phyloP scores from a whole-genome alignment of 371 early-diverging fungal species.

The Zychaea mexicana region DNA sequence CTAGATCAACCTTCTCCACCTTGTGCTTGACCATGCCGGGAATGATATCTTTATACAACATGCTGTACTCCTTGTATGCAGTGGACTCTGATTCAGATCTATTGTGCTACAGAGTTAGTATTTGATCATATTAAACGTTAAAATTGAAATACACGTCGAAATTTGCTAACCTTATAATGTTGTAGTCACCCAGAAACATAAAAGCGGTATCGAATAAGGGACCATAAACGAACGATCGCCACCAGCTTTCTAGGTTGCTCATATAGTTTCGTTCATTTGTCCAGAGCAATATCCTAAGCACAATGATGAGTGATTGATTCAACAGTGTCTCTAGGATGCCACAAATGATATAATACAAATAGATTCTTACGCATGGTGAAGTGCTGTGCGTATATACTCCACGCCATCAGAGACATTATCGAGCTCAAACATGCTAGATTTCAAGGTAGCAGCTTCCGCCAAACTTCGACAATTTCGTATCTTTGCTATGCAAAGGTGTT shows the following conservation, averaged over 20 bases:
- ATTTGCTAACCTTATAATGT: background rate
- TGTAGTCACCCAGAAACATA: background rate
- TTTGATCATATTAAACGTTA: background rate
- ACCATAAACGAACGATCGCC: background rate
- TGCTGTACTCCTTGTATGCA: background rate
- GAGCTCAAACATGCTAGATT: too few relatives aligned
- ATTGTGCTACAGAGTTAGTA: too few relatives aligned
- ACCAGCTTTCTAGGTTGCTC: background rate
- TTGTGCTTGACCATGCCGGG: background rate
- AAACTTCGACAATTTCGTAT: too few relatives aligned
- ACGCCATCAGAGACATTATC: too few relatives aligned
- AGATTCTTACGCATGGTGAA: too few relatives aligned
- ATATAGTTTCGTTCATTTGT: background rate
- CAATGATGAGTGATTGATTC: too few relatives aligned
- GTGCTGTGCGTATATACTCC: too few relatives aligned
- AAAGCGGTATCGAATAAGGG: background rate
- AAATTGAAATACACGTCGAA: background rate
- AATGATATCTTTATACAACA: background rate
- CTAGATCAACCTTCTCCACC: background rate
- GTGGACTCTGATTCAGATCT: background rate
- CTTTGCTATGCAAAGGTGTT: too few relatives aligned
- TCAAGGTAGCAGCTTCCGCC: too few relatives aligned
- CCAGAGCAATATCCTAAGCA: too few relatives aligned
- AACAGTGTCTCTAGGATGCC: too few relatives aligned
- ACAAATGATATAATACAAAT: too few relatives aligned